phyloP scores from a whole-genome alignment of 306 rosid species.

The Aeschynomene evenia region DNA sequence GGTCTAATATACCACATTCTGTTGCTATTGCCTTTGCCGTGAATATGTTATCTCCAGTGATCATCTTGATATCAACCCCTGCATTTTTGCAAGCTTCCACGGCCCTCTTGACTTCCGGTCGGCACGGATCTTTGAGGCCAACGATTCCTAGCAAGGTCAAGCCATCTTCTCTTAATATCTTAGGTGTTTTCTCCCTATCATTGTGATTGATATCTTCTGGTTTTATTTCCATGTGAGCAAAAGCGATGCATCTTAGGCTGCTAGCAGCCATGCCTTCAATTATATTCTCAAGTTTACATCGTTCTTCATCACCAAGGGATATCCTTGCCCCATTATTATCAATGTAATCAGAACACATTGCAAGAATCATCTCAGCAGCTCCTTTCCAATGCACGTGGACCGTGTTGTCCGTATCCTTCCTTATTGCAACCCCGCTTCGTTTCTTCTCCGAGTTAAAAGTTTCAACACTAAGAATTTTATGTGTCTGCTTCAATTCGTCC shows the following conservation, averaged over 20 bases:
- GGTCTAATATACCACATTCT: constrained; percentile 77
- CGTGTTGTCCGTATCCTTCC: constrained; percentile 39
- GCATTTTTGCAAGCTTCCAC: constrained; percentile 65
- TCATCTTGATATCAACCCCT: constrained; percentile 80
- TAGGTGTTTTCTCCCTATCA: constrained; percentile 23
- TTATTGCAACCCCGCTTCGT: constrained; percentile 71
- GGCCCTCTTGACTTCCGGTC: constrained; percentile 55
- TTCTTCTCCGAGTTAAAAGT: constrained; percentile 85
- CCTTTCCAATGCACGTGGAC: constrained; percentile 88
- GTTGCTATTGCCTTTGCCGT: constrained; percentile 85
- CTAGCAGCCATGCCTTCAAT: constrained; percentile 91
- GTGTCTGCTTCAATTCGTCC: constrained; percentile 53
- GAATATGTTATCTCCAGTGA: constrained; percentile 88
- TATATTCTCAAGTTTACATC: constrained; percentile 42
- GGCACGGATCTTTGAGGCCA: constrained; percentile 88
- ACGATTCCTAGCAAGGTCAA: constrained; percentile 72
- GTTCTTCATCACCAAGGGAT: constrained; percentile 50
- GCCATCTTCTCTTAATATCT: constrained; percentile 47
- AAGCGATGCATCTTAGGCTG: constrained; percentile 85
- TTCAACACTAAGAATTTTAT: constrained; percentile 63
- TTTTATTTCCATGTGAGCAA: constrained; percentile 52
- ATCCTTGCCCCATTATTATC: constrained; percentile 47
- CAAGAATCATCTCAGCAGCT: constrained; percentile 82
- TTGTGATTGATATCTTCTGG: constrained; percentile 41
- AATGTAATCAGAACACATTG: constrained; percentile 63